Evolutionary conservation across 495 filamentous ascomycete genomes (phyloP).

Genomic region (Trichoderma reesei): DNA sequence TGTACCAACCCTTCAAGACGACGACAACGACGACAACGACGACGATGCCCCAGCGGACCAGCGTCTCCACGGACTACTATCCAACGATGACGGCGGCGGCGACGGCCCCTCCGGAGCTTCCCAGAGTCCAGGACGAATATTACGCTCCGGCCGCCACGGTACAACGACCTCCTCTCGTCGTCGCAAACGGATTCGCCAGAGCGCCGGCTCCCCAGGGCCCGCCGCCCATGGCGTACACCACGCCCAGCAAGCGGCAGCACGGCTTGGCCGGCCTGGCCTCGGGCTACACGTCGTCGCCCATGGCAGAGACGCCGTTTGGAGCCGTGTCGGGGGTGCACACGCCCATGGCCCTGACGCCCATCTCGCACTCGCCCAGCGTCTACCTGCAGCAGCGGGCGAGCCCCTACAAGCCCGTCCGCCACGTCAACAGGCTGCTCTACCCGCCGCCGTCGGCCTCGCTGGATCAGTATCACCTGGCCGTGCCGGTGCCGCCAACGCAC

Average conservation of each 20-base stretch:
- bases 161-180: neutral
- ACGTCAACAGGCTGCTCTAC: conserved; percentile 79
- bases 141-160: too few relatives aligned
- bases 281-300: conserved; percentile 36
- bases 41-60: too few relatives aligned
- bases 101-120: neutral
- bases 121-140: neutral
- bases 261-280: conserved; percentile 23
- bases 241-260: conserved; percentile 33
- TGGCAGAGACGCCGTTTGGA: conserved; percentile 37
- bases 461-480: conserved; percentile 56
- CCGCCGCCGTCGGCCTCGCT: conserved; percentile 76
- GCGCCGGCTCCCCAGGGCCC: neutral
- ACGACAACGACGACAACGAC: conserved; percentile 11
- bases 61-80: too few relatives aligned
- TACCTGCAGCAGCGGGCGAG: conserved; percentile 59
- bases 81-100: too few relatives aligned
- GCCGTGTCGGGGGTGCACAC: conserved; percentile 19
- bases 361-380: conserved; percentile 46
- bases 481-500: conserved; percentile 46
- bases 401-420: conserved; percentile 83
- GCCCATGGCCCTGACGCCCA: conserved; percentile 39
- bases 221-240: conserved; percentile 23
- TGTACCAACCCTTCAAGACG: conserved; percentile 28
- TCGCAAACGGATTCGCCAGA: neutral